phyloP scores from a whole-genome alignment of 768 basidiomycete genomes.

The Serendipita indica region DNA sequence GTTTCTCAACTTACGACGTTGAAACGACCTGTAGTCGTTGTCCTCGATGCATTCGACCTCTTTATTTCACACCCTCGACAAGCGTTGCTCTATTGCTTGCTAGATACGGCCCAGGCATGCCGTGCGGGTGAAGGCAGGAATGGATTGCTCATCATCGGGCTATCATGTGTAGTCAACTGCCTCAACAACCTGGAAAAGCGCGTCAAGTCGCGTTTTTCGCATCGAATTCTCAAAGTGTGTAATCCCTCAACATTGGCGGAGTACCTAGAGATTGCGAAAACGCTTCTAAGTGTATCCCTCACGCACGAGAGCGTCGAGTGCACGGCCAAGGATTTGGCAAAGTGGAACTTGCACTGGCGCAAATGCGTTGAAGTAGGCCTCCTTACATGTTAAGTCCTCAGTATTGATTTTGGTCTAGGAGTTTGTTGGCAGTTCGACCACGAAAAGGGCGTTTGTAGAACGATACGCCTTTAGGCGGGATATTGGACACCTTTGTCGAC shows the following conservation, averaged over 20 bases:
- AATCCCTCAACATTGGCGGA: slow-evolving; percentile 36
- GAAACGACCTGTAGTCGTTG: slow-evolving; percentile 59
- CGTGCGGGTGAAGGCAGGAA: slow-evolving; percentile 40
- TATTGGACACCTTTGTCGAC: slow-evolving; percentile 37
- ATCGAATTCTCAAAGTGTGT: slow-evolving; percentile 67
- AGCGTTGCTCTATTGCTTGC: slow-evolving; percentile 81
- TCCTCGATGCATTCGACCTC: slow-evolving; percentile 87
- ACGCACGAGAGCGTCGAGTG: slow-evolving; percentile 16
- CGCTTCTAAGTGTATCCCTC: slow-evolving; percentile 26
- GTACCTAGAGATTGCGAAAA: slow-evolving; percentile 38
- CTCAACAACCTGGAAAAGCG: slow-evolving; percentile 85
- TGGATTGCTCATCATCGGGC: slow-evolving; percentile 73
- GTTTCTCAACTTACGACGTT: slow-evolving; percentile 68
- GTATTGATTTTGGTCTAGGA: neutral
- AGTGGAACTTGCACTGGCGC: slow-evolving; percentile 52
- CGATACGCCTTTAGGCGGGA: slow-evolving; percentile 49
- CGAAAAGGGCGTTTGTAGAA: slow-evolving; percentile 36
- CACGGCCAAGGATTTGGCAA: slow-evolving; percentile 19
- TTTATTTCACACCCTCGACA: slow-evolving; percentile 89
- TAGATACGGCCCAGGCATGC: slow-evolving; percentile 87
- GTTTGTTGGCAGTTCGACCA: slow-evolving; percentile 30
- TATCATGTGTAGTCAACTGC: slow-evolving; percentile 77
- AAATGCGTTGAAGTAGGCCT: slow-evolving; percentile 32
- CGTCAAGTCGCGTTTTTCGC: slow-evolving; percentile 94
- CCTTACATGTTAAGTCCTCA: too few species aligned